Percentiles rank a stretch among this genome's conserved stretches.
Conservation (phyloP, 139 green algal species). For the Coccomyxa sp. region DNA sequence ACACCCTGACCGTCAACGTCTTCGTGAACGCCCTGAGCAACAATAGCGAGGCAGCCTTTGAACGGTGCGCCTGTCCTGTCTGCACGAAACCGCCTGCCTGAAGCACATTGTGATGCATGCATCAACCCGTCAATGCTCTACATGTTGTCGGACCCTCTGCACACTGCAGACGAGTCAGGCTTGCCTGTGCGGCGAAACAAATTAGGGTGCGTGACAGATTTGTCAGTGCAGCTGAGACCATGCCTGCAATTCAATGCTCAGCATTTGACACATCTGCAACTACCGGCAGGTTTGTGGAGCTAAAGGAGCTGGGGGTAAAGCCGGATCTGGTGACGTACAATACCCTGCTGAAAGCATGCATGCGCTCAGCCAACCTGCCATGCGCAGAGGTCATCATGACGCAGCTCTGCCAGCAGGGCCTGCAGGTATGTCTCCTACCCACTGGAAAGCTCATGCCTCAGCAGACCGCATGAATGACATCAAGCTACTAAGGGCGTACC, state of each 20-base stretch:
- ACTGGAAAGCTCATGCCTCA: not conserved
- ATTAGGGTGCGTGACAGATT: not conserved
- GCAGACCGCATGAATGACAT: not conserved
- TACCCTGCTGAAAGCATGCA: slow-evolving; percentile 54
- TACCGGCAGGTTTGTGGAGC: slow-evolving; percentile 22
- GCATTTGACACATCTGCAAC: not conserved
- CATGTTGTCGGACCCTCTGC: not conserved
- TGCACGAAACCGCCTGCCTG: not conserved
- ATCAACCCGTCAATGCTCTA: not conserved
- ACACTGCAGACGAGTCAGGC: not conserved
- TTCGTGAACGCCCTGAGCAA: not conserved
- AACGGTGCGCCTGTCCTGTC: not conserved
- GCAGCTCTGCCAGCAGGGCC: slow-evolving; percentile 25
- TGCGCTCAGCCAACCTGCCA: slow-evolving; percentile 20
- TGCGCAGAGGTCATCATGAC: slow-evolving; percentile 24
- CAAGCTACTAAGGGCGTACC: too few relatives aligned
- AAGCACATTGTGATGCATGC: not conserved
- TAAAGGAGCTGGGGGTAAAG: slow-evolving; percentile 23
- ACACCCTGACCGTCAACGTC: slow-evolving; percentile 5
- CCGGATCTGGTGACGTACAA: slow-evolving; percentile 55
- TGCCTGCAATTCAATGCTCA: not conserved
- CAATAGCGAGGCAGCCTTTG: not conserved
- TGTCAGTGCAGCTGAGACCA: not conserved
- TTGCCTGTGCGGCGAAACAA: not conserved
- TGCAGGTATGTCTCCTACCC: not conserved